Percentiles rank a stretch among this genome's conserved stretches.
Evolutionary conservation across 305 asterid genomes (phyloP).

Genomic region (Lippia alba): DNA sequence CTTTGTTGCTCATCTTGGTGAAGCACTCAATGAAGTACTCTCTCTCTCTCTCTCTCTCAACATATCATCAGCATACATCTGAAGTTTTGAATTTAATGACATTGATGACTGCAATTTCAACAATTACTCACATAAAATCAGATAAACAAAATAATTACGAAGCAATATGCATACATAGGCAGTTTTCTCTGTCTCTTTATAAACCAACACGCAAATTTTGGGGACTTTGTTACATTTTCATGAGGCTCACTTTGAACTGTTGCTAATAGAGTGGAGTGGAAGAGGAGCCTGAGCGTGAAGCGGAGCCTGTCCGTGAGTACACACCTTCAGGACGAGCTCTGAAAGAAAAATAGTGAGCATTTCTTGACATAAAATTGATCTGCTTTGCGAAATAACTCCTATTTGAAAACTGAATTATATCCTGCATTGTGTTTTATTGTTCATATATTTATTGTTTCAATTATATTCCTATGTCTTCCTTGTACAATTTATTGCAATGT

Average conservation of each 20-base stretch:
- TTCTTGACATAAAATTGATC: no score
- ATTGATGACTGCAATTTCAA: neutral
- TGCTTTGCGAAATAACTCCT: no score
- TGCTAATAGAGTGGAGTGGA: slow-evolving; percentile 61
- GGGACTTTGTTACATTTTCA: slow-evolving; percentile 3
- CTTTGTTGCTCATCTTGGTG: slow-evolving; percentile 66
- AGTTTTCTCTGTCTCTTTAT: neutral
- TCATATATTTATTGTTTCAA: no score
- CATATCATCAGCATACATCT: neutral
- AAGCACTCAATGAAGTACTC: slow-evolving; percentile 66
- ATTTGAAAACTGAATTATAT: no score
- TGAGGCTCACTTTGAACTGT: slow-evolving; percentile 26
- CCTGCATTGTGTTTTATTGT: no score
- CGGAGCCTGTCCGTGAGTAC: slow-evolving; percentile 76
- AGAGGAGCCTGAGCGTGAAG: slow-evolving; percentile 71
- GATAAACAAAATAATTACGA: neutral
- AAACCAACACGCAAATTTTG: no score
- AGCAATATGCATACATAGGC: neutral
- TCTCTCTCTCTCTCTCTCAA: neutral
- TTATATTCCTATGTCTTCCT: neutral
- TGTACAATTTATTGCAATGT: slow-evolving; percentile 15
- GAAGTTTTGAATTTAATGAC: neutral
- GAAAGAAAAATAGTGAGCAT: slow-evolving; percentile 83
- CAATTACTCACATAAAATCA: neutral
- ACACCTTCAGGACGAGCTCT: slow-evolving; percentile 82